Evolutionary conservation across 257 asterid species (phyloP).

Genomic region (Solanum dulcamara): DNA sequence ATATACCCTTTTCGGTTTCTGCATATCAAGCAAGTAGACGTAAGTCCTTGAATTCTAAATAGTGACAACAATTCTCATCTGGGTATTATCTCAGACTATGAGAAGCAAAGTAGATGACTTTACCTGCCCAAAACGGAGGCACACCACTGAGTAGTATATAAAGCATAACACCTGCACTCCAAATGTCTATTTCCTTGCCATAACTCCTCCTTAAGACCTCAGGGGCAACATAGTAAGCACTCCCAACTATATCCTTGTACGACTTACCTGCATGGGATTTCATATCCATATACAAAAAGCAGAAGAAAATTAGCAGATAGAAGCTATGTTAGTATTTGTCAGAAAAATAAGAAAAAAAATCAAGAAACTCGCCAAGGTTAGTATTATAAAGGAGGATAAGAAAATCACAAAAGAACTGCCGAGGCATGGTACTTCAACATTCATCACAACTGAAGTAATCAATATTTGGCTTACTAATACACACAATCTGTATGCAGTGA

Average conservation of each 20-base stretch:
- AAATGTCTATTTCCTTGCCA: conserved; percentile 70
- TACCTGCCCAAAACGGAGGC: conserved; percentile 92
- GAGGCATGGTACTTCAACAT: not conserved
- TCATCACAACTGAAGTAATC: not conserved
- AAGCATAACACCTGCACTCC: conserved; percentile 90
- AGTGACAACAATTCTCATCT: not conserved
- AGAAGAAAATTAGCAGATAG: not conserved
- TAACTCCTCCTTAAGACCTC: conserved; percentile 62
- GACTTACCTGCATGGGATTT: conserved; percentile 41
- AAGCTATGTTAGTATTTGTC: not conserved
- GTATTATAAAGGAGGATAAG: not conserved
- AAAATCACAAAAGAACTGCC: not conserved
- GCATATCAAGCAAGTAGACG: not conserved
- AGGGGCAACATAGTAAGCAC: conserved; percentile 88
- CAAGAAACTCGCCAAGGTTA: not conserved
- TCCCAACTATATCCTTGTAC: conserved; percentile 70
- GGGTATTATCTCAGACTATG: not conserved
- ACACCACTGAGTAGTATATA: conserved; percentile 80
- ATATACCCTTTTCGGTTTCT: conserved; percentile 69
- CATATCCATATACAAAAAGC: not conserved
- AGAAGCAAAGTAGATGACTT: not conserved
- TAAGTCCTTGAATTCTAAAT: not conserved
- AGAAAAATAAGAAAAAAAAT: not conserved
- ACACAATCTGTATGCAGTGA: not conserved
- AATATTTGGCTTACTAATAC: not conserved